phyloP scores from a whole-genome alignment of 345 rosid species.

The Hibiscus trionum region DNA sequence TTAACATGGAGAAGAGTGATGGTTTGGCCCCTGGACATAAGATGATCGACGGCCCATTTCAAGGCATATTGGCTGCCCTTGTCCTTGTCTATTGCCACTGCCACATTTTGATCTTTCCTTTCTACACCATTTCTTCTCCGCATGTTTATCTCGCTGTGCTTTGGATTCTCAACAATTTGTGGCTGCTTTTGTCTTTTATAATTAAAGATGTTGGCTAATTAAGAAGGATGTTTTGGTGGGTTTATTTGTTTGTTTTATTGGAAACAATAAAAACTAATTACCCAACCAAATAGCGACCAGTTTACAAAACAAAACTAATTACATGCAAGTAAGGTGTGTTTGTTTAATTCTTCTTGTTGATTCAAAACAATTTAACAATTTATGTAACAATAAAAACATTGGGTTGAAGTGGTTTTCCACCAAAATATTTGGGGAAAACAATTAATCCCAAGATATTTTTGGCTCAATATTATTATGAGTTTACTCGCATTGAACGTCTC shows the following conservation, averaged over 20 bases:
- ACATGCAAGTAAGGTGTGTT: background rate
- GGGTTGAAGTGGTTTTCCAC: too few relatives aligned
- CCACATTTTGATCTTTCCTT: slow-evolving; percentile 26
- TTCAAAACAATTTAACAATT: too few relatives aligned
- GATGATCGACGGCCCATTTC: slow-evolving; percentile 65
- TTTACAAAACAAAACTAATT: background rate
- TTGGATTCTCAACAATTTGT: background rate
- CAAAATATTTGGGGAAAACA: too few relatives aligned
- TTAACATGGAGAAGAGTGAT: slow-evolving; percentile 67
- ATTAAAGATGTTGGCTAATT: background rate
- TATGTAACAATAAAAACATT: too few relatives aligned
- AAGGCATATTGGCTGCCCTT: slow-evolving; percentile 72
- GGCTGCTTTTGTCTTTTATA: background rate
- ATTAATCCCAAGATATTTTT: too few relatives aligned
- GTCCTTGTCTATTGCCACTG: slow-evolving; percentile 69
- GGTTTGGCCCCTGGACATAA: slow-evolving; percentile 46
- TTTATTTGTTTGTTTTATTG: background rate
- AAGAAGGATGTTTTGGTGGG: background rate
- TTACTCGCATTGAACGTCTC: too few relatives aligned
- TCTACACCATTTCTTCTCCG: slow-evolving; percentile 14
- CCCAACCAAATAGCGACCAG: background rate
- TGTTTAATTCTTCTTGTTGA: background rate
- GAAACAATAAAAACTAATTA: background rate
- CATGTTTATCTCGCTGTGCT: background rate
- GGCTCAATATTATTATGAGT: too few relatives aligned